Conservation (phyloP, 495 filamentous ascomycete species). For the Mycothermus thermophilus region DNA sequence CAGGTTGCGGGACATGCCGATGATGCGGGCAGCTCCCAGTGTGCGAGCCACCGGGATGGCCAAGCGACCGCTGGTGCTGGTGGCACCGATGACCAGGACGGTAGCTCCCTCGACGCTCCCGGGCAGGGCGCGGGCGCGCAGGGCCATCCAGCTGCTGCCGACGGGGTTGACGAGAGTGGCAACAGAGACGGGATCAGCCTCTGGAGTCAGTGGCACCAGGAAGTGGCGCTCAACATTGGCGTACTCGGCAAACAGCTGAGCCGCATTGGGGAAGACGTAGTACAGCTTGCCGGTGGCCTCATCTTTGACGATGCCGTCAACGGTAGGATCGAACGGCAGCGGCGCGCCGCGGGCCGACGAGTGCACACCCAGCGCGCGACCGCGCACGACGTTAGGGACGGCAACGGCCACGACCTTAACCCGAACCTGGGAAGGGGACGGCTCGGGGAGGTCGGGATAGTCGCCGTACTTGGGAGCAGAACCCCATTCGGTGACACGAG, state of each 20-base stretch:
- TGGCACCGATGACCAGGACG: conserved; percentile 2
- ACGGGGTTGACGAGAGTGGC: conserved; percentile 6
- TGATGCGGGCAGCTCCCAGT: conserved; percentile 2
- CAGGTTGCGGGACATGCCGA: conserved; percentile 4
- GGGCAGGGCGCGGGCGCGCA: conserved; percentile 3
- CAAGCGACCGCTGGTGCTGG: conserved; percentile 3
- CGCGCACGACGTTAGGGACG: conserved; percentile 2
- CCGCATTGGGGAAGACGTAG: conserved; percentile 1
- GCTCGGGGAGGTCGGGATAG: conserved; percentile 2
- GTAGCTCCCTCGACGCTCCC: conserved; percentile 3
- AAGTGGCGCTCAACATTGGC: conserved; percentile 4
- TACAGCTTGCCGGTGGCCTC: conserved; percentile 2
- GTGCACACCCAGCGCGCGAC: conserved; percentile 2
- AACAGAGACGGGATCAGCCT: conserved; percentile 1
- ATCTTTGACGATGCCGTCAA: conserved; percentile 4
- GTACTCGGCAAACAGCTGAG: conserved; percentile 2
- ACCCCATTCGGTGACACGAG: conserved; percentile 3
- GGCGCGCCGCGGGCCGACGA: neutral
- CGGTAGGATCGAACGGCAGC: conserved; percentile 2
- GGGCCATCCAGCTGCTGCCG: conserved; percentile 5
- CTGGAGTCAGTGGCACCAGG: conserved; percentile 2
- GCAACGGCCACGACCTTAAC: conserved; percentile 5
- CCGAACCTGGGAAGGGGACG: conserved; percentile 2
- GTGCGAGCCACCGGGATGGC: conserved; percentile 3
- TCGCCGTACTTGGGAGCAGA: neutral